Percentiles rank a stretch among this genome's conserved stretches.
These are phyloP conservation scores for Colletotrichum tabaci DNA, from an alignment of 2,329 filamentous ascomycete species.

Conservation along the genomic window DNA sequence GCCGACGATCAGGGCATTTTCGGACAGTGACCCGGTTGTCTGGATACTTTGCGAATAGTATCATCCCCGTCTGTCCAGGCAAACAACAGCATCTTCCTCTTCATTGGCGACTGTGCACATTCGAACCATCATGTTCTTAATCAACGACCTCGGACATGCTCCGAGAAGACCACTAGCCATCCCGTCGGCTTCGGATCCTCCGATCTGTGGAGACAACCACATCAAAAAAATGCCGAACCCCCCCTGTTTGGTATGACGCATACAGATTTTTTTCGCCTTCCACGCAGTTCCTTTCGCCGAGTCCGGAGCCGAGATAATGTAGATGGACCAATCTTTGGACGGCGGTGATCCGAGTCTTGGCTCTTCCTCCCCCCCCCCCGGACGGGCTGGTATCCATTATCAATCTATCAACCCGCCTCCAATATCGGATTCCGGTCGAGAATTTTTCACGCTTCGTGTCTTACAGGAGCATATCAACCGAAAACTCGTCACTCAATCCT, in stretches of 20 bases:
- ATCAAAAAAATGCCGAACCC: conserved; percentile 33
- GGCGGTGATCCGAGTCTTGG: conserved; percentile 26
- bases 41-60: too few relatives aligned
- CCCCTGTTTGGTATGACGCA: conserved; percentile 29
- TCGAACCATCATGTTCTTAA: too few relatives aligned
- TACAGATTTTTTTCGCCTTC: neutral
- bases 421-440: neutral
- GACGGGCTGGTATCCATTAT: neutral
- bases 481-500: too few relatives aligned
- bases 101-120: neutral
- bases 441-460: too few relatives aligned
- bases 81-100: neutral
- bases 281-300: conserved; percentile 17
- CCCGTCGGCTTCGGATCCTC: conserved; percentile 23
- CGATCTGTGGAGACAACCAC: conserved; percentile 36
- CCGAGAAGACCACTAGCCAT: conserved; percentile 5
- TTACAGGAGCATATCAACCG: too few relatives aligned
- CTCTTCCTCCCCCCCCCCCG: neutral
- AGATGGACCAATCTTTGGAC: conserved; percentile 31
- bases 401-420: neutral
- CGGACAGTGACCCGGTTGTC: too few relatives aligned
- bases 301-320: conserved; percentile 25
- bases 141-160: conserved; percentile 24
- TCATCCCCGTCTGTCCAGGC: too few relatives aligned
- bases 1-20: too few relatives aligned